Evolutionary conservation across 1,284 basidiomycete genomes (phyloP), one percentile per base, ranked within the genome.

Genomic region (Flammula alnicola): DNA sequence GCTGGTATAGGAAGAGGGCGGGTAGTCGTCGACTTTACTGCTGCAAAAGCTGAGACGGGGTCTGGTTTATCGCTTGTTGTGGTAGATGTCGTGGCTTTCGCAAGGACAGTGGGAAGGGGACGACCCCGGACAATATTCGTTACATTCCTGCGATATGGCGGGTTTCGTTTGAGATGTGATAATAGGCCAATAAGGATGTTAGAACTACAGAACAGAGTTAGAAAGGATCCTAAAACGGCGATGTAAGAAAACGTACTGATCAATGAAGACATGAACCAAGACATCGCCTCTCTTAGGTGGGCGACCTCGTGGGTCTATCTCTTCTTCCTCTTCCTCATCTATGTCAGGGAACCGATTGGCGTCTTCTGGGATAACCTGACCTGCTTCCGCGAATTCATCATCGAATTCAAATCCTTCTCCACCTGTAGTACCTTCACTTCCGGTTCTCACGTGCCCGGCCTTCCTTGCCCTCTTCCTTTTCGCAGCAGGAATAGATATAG

Each of bases 121-220:
- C 47, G 54, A 14, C 54, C 45, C 41, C 45, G 52, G 3, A 39
- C 33, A n/a, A 40, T 43, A n/a, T 43, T 39, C 5, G 44, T 70
- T 68, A 53, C 40, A 25, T 48, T 53, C 43, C 55, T 57, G 9
- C 55, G 57, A 17, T 47, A 36, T 71, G 72, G 55, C 16, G 64
- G 63, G 56, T 83, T 73, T 52, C 76, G 79, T 62, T 79, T 83
- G 38, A 88, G 66, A 62, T 84, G 80, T 22, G 76, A 79, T 14
- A 91, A 65, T 50, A 91, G 80, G 25, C 91, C 90, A 56, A 91
- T 84, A 36, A 93, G 79, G 60, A 93, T 91, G 64, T 93, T 93
- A 5, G 91, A 93, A 61, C 89, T 92, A 30, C 27, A 47, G 36
- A 1, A 48, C 22, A n/a, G 14, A 40, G 27, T 29, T 31, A 32